phyloP scores from a whole-genome alignment of 2,329 filamentous ascomycete genomes.

The Byssochlamys sp. region DNA sequence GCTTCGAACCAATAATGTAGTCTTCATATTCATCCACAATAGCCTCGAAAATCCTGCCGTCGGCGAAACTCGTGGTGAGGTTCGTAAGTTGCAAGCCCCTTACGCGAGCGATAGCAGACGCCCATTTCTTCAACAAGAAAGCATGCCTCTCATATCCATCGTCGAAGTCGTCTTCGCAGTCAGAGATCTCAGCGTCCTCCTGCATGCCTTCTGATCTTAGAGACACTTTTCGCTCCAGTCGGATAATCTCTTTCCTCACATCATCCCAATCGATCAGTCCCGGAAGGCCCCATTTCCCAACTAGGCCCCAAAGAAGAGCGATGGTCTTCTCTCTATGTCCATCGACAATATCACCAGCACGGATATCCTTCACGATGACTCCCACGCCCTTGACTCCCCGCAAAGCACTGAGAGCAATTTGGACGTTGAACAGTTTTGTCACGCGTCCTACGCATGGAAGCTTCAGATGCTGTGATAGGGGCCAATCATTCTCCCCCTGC shows the following conservation, averaged over 20 bases:
- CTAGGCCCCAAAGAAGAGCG: conserved; percentile 50
- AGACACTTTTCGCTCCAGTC: conserved; percentile 27
- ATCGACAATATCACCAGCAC: conserved; percentile 52
- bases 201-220: conserved; percentile 9
- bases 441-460: conserved; percentile 46
- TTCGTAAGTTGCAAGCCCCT: conserved; percentile 42
- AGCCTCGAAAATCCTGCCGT: conserved; percentile 44
- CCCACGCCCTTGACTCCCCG: conserved; percentile 33
- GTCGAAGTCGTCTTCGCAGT: conserved; percentile 19
- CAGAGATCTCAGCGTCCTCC: conserved; percentile 11
- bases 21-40: conserved; percentile 50
- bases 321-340: conserved; percentile 57
- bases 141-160: conserved; percentile 21
- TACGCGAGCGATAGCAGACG: conserved; percentile 40
- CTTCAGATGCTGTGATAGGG: conserved; percentile 50
- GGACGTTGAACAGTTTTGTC: conserved; percentile 52
- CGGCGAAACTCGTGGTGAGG: conserved; percentile 49
- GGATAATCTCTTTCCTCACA: conserved; percentile 42
- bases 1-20: conserved; percentile 21
- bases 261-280: conserved; percentile 48
- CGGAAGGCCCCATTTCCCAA: conserved; percentile 47
- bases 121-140: conserved; percentile 48
- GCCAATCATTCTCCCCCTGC: conserved; percentile 30
- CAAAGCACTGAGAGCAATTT: conserved; percentile 48
- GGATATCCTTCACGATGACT: conserved; percentile 35